These are phyloP conservation scores for Mycena galericulata DNA, from an alignment of 768 basidiomycete species.

Conservation along the genomic window DNA sequence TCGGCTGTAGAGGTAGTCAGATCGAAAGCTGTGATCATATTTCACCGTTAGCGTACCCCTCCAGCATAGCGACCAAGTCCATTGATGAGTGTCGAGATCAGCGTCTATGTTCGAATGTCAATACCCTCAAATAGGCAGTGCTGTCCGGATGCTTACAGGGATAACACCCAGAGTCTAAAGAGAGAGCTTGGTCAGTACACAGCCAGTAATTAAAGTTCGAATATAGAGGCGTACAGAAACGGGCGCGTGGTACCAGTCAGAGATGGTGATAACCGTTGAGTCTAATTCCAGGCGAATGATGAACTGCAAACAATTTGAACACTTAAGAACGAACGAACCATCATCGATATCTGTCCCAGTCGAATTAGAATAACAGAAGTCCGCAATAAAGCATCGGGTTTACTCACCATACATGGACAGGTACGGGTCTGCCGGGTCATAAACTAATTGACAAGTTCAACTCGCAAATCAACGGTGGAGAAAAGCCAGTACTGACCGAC, in stretches of 20 bases:
- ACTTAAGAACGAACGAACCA: conserved; percentile 12
- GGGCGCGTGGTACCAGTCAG: conserved; percentile 23
- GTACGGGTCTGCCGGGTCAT: conserved; percentile 49
- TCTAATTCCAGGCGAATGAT: too few relatives aligned
- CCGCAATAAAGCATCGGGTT: too few relatives aligned
- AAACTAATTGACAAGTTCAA: too few relatives aligned
- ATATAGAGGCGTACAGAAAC: conserved; percentile 6
- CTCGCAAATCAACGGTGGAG: too few relatives aligned
- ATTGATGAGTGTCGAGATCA: conserved; percentile 39
- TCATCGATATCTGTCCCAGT: conserved; percentile 18
- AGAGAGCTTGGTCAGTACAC: not conserved
- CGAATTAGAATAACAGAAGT: not conserved
- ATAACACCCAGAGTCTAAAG: not conserved
- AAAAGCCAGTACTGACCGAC: too few relatives aligned
- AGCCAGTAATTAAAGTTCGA: too few relatives aligned
- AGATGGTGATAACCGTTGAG: conserved; percentile 16
- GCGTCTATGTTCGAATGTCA: conserved; percentile 38
- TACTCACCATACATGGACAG: too few relatives aligned
- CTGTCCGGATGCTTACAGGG: not conserved
- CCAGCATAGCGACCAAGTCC: conserved; percentile 34
- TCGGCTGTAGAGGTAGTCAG: conserved; percentile 30
- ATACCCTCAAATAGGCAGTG: not conserved
- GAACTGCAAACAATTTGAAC: not conserved
- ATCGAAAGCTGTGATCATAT: not conserved
- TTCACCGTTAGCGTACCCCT: conserved; percentile 34